These are phyloP conservation scores for Silybum marianum DNA, from an alignment of 129 eudicot genomes.

Conservation along the genomic window DNA sequence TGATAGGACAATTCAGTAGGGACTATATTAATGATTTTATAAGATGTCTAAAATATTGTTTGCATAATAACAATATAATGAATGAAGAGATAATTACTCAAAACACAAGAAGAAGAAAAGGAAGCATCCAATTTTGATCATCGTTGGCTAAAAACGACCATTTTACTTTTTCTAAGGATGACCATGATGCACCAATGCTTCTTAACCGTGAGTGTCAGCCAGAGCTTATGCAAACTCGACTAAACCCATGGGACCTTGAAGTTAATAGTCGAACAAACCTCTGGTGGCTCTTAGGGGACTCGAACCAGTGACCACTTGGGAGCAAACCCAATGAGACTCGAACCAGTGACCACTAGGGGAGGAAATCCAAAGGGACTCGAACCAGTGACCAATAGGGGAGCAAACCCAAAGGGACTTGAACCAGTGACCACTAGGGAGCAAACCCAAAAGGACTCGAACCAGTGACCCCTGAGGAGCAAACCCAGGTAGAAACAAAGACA, in stretches of 20 bases:
- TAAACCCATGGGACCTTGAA: not conserved
- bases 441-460: too few species aligned
- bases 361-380: too few species aligned
- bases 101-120: not conserved
- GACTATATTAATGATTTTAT: not conserved
- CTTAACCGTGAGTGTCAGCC: not conserved
- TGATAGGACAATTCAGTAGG: not conserved
- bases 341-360: too few species aligned
- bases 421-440: too few species aligned
- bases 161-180: not conserved
- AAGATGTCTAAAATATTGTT: not conserved
- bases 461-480: not conserved
- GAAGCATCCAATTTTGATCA: not conserved
- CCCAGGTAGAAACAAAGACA: not conserved
- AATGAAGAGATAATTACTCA: not conserved
- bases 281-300: not conserved
- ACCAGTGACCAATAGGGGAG: too few species aligned
- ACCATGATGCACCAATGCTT: not conserved
- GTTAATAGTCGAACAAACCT: not conserved
- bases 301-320: too few species aligned
- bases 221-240: not conserved
- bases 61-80: not conserved
- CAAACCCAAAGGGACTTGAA: too few species aligned
- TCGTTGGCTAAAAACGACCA: not conserved
- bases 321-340: too few species aligned